Evolutionary conservation across 1,284 basidiomycete species (phyloP), one percentile per base, ranked within the genome.

Genomic region (Melampsora occidentalis): DNA sequence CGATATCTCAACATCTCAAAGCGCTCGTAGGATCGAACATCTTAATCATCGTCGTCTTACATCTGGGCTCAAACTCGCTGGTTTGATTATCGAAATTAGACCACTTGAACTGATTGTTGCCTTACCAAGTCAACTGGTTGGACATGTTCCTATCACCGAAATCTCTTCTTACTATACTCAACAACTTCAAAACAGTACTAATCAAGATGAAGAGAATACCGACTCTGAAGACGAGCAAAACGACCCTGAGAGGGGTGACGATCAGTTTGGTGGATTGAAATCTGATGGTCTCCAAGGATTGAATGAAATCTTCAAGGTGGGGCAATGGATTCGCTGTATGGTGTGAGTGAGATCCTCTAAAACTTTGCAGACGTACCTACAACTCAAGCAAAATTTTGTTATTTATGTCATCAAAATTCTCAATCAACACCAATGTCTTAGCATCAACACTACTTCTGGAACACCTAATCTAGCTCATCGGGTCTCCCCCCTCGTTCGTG

Each of bases 111-210:
- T 99, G 61, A 88, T 99, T 76, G 86, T 99, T 31, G 97, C 95
- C 7, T 86, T 99, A 28, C 96, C 97, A 28, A 93, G 95, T 82
- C 96, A 99, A 85, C 88, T 99, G 59, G 88, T 94, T 79, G 97
- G 89, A 4, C 95, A 99, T 84, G 87, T 99, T 33, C 96, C 97
- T 12, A 94, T 99, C 80, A 98, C 95, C 46, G 90, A 95, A 83
- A 88, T 99, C 78, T 94, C 94, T n/a, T 84, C 87, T 18, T 89
- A 91, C 79, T 87, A 96, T 78, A 98, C 95, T 2, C 81, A 85
- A 31, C 85, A 88, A 20, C 86, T 88, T 2, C 83, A 84, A 49
- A 78, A 79, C 61, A 82, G 81, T 28, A 83, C 83, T 78, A 53
- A 68, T 46, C 53, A 75, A 35, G 72, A 75, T 22, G 51, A 75